phyloP scores from a whole-genome alignment of 192 early-diverging fungal species.

The Podochytrium sp. region DNA sequence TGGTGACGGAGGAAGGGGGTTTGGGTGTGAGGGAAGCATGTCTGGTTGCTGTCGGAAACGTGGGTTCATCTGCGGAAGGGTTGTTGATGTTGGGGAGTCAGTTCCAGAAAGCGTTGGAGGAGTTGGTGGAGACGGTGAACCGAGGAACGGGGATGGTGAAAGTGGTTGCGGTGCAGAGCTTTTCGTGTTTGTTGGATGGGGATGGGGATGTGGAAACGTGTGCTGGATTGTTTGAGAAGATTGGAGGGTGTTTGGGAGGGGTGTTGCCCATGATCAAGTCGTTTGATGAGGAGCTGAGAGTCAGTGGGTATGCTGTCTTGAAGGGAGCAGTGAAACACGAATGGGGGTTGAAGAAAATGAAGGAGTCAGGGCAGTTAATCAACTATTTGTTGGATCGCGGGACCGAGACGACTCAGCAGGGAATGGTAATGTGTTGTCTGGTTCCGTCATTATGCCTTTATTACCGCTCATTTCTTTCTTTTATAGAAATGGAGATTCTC shows the following conservation, averaged over 20 bases:
- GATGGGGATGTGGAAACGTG: neutral
- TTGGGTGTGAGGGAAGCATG: slow-evolving; percentile 4
- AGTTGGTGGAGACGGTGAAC: neutral
- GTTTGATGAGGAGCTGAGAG: slow-evolving; percentile 16
- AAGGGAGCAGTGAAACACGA: neutral
- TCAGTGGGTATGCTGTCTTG: slow-evolving; percentile 23
- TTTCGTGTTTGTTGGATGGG: neutral
- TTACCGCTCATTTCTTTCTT: neutral
- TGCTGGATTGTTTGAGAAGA: neutral
- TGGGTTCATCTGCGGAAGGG: neutral
- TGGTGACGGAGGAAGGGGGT: neutral
- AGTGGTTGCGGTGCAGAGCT: neutral
- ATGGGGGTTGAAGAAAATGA: slow-evolving; percentile 8
- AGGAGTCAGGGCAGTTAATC: slow-evolving; percentile 15
- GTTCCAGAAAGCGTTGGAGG: neutral
- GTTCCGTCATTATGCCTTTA: neutral
- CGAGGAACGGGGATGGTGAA: neutral
- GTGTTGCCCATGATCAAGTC: slow-evolving; percentile 2
- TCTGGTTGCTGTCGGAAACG: slow-evolving; percentile 14
- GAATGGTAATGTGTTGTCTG: neutral
- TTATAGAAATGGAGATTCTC: slow-evolving; percentile 12
- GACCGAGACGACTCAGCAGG: neutral
- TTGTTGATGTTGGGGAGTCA: neutral
- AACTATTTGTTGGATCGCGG: neutral
- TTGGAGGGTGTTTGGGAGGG: neutral